Base-by-base conservation (phyloP, 148 eudicot species). In the Cornus suecica region DNA sequence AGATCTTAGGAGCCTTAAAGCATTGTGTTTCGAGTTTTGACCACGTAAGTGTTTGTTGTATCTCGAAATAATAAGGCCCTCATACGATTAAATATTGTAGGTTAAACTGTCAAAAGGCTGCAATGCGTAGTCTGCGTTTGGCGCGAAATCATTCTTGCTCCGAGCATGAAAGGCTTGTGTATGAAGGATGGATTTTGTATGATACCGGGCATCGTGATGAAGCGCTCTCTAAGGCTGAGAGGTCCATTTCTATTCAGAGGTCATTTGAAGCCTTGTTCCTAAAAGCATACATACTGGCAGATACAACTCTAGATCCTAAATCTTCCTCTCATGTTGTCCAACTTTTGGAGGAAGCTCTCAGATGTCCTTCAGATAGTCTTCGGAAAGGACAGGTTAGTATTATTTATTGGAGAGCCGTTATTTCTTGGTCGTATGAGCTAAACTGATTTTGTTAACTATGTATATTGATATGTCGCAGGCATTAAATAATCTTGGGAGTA, bases 181-280 rank as follows among this genome's bases (percentile, higher is more conserved):
- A 85, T 65, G 85, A 85, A 82, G 88, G 88, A 52, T 85, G 88
- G 88, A 80, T 85, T 70, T 65, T 85, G 56, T 85, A 85, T 14
- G 88, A 85, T 71, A 82, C 83, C 20, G 88, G 83, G 24, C 72
- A 82, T 77, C 83, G 85, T 23, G 85, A 79, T 80, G 85, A 85
- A 85, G 88, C 85, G 28, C 78, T 85, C 48, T 76, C 85, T 30
- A 85, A 77, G 66, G 88, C 88, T 66, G 88, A 85, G 67, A 77
- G 77, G 48, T 85, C 88, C 10, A 77, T 82, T 34, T 82, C 75
- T 14, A 74, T 82, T 64, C 85, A 85, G 68, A 79, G 85, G 72
- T 85, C 88, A 54, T 85, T 85, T 58, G 88, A 85, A 75, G 88
- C 83, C 25, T 85, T 79, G 51, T 85, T 85, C 66, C 85, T 85